Evolutionary conservation across 768 basidiomycete species (phyloP).

Genomic region (Fomitopsis serialis): DNA sequence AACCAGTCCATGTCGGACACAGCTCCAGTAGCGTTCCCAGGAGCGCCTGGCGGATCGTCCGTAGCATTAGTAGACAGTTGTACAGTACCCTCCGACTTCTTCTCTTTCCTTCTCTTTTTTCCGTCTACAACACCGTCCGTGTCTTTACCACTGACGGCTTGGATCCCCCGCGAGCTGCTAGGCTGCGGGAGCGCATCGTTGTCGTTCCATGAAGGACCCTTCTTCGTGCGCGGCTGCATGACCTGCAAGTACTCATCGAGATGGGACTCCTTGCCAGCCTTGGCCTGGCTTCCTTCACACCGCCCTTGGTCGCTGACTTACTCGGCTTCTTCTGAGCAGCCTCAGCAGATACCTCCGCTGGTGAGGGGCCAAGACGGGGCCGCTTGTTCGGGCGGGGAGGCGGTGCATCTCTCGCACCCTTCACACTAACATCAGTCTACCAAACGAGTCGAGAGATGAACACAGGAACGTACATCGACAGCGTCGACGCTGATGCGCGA

Average conservation of each 20-base stretch:
- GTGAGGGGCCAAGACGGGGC: slow-evolving; percentile 39
- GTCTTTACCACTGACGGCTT: not conserved
- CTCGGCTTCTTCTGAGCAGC: not conserved
- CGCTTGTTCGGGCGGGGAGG: slow-evolving; percentile 67
- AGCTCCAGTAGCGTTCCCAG: slow-evolving; percentile 3
- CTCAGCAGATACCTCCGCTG: slow-evolving; percentile 19
- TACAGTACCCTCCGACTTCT: slow-evolving; percentile 6
- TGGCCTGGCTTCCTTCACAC: not conserved
- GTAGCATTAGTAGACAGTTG: too few relatives aligned
- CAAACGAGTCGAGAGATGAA: not conserved
- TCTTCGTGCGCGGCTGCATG: slow-evolving; percentile 60
- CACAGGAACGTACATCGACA: slow-evolving; percentile 57
- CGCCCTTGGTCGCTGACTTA: slow-evolving; percentile 3
- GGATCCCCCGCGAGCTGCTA: not conserved
- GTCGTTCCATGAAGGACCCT: slow-evolving; percentile 65
- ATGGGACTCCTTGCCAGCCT: not conserved
- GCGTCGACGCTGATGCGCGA: slow-evolving; percentile 69
- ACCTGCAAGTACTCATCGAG: slow-evolving; percentile 67
- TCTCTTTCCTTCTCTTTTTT: slow-evolving; percentile 17
- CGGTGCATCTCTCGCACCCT: slow-evolving; percentile 71
- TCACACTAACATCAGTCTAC: not conserved
- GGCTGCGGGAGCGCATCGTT: slow-evolving; percentile 19
- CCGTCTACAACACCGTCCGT: slow-evolving; percentile 4
- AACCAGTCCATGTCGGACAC: slow-evolving; percentile 77
- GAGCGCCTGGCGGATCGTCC: slow-evolving; percentile 24